phyloP scores from a whole-genome alignment of 257 asterid species.

The Hygrophila difformis region DNA sequence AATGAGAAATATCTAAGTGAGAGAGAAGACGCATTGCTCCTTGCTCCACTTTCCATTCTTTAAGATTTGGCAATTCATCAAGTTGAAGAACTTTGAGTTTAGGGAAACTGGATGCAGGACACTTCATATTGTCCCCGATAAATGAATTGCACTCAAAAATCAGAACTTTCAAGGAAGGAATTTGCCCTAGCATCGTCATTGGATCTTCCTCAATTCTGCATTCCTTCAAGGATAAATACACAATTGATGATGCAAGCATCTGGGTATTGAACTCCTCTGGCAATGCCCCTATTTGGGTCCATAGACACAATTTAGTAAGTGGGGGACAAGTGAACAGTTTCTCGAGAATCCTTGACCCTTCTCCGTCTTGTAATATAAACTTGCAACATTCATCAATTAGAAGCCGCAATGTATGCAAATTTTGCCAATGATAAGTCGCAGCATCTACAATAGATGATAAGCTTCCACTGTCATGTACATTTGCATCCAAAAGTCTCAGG shows the following conservation, averaged over 20 bases:
- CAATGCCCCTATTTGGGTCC: background rate
- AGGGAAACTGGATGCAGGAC: conserved; percentile 9
- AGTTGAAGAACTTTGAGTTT: background rate
- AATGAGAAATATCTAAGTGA: background rate
- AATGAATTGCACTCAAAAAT: background rate
- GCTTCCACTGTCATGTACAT: background rate
- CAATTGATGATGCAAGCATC: background rate
- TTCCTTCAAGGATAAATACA: background rate
- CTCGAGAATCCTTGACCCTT: background rate
- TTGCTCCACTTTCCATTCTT: conserved; percentile 13
- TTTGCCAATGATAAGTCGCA: background rate
- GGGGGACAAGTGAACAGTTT: background rate
- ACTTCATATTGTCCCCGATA: conserved; percentile 5
- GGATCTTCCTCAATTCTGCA: conserved; percentile 7
- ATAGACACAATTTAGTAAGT: background rate
- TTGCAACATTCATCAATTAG: background rate
- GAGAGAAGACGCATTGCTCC: conserved; percentile 18
- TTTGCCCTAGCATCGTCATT: background rate
- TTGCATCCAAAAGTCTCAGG: background rate
- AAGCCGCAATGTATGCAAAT: background rate
- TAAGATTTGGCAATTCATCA: background rate
- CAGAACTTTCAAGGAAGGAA: conserved; percentile 1
- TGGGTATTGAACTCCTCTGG: background rate
- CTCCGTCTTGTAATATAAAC: background rate
- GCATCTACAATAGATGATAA: background rate